Evolutionary conservation across 495 filamentous ascomycete species (phyloP).

Genomic region (Aspergillus leporis): DNA sequence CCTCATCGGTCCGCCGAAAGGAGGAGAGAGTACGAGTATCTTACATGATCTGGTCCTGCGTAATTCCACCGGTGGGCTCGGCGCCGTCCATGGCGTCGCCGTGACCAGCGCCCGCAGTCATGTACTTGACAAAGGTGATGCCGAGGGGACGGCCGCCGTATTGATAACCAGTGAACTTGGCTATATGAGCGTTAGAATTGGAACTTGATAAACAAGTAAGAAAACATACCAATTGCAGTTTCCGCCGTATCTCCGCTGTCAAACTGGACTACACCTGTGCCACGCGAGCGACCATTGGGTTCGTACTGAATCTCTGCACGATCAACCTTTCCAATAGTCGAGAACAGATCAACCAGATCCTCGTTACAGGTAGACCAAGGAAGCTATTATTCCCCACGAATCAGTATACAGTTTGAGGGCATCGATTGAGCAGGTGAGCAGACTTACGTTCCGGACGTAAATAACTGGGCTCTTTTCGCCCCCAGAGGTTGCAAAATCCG

Average conservation of each 20-base stretch:
- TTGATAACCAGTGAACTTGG: constrained; percentile 96
- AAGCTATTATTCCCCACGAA: constrained; percentile 54
- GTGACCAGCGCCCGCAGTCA: constrained; percentile 59
- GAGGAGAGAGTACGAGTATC: constrained; percentile 18
- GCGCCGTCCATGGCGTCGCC: constrained; percentile 76
- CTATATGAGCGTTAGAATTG: constrained; percentile 36
- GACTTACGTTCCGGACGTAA: constrained; percentile 94
- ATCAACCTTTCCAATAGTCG: constrained; percentile 96
- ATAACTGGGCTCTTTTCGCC: constrained; percentile 82
- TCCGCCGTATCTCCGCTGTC: constrained; percentile 81
- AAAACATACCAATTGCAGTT: constrained; percentile 75
- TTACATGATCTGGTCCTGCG: constrained; percentile 98
- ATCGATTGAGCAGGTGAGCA: neutral
- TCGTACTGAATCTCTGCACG: constrained; percentile 99
- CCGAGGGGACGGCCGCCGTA: constrained; percentile 95
- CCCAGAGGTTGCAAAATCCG: constrained; percentile 86
- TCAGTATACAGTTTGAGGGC: neutral
- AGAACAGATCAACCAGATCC: constrained; percentile 93
- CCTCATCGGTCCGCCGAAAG: constrained; percentile 10
- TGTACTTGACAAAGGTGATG: constrained; percentile 88
- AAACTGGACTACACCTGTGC: constrained; percentile 94
- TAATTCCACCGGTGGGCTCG: constrained; percentile 72
- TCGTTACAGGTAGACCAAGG: constrained; percentile 99
- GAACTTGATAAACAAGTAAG: neutral
- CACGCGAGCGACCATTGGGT: constrained; percentile 90